A percentile compares a stretch with the other conserved stretches of the same genome.
Evolutionary conservation across 352 stramenopile genomes (phyloP).

Genomic region (Globisporangium nagaii): DNA sequence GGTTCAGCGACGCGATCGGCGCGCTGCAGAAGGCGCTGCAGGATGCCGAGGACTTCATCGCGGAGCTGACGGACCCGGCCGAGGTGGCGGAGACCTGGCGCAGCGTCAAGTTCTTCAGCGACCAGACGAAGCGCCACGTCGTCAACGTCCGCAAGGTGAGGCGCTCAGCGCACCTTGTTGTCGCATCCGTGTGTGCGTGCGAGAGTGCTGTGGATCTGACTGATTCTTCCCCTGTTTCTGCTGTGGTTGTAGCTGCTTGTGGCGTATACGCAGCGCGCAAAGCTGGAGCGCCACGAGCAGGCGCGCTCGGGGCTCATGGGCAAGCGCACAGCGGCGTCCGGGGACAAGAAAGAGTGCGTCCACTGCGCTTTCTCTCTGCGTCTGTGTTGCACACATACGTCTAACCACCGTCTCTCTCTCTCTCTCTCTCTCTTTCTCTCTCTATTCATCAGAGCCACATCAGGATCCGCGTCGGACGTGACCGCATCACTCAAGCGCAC

Average conservation of each 20-base stretch:
- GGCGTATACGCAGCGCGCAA: conserved; percentile 56
- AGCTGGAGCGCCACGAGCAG: conserved; percentile 49
- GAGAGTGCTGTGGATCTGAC: not conserved
- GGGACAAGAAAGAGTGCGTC: conserved; percentile 20
- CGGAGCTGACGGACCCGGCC: conserved; percentile 33
- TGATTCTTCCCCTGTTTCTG: not conserved
- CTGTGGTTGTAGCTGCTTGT: conserved; percentile 34
- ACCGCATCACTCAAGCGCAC: conserved; percentile 64
- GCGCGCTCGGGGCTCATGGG: conserved; percentile 41
- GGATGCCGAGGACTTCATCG: conserved; percentile 32
- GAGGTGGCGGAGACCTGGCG: conserved; percentile 16
- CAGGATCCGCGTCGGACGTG: conserved; percentile 45
- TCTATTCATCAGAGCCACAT: not conserved
- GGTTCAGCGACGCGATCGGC: conserved; percentile 39
- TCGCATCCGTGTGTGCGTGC: not conserved
- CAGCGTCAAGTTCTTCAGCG: conserved; percentile 24
- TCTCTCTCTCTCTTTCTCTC: not conserved
- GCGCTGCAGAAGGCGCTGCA: conserved; percentile 28
- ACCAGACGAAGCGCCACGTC: conserved; percentile 29
- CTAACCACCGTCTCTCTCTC: not conserved
- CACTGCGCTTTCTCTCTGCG: not conserved
- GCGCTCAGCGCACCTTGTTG: not conserved
- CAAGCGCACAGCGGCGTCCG: conserved; percentile 9
- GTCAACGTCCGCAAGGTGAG: conserved; percentile 45
- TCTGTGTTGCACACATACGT: not conserved